These are phyloP conservation scores for Nakazawaea peltata DNA, from an alignment of 805 yeast genomes.

Conservation along the genomic window DNA sequence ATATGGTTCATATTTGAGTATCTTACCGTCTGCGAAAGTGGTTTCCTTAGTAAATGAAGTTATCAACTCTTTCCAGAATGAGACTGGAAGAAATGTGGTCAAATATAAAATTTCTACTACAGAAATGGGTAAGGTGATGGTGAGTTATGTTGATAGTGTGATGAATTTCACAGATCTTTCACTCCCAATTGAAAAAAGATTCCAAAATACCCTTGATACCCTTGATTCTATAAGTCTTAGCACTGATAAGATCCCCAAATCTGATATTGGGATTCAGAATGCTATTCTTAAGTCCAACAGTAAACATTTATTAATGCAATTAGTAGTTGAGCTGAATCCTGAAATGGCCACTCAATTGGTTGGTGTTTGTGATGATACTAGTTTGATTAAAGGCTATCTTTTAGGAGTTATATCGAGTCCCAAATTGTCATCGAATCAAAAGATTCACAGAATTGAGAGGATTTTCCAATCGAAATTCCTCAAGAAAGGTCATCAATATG, in stretches of 20 bases:
- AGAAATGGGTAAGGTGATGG: neutral
- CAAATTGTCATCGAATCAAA: constrained; percentile 1
- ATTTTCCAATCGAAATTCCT: neutral
- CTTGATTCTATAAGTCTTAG: no score
- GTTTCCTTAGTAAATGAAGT: constrained; percentile 1
- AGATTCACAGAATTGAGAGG: neutral
- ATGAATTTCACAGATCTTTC: no score
- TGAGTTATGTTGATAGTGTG: constrained; percentile 1
- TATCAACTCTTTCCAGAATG: neutral
- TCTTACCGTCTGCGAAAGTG: neutral
- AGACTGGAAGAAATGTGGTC: constrained; percentile 3
- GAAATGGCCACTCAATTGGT: neutral
- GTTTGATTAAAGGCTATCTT: constrained; percentile 4
- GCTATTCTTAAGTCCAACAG: neutral
- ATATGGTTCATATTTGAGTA: constrained; percentile 2
- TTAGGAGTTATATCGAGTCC: constrained; percentile 1
- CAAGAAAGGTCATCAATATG: neutral
- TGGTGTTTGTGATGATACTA: neutral
- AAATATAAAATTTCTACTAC: neutral
- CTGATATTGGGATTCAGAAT: neutral
- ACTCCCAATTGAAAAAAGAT: no score
- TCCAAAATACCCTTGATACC: no score
- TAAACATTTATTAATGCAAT: constrained; percentile 3
- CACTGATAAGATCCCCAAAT: no score
- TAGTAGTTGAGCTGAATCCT: neutral